Percentiles rank a stretch among this genome's conserved stretches.
Conservation (phyloP, 208 protist species). For the Acanthamoeba healyi region DNA sequence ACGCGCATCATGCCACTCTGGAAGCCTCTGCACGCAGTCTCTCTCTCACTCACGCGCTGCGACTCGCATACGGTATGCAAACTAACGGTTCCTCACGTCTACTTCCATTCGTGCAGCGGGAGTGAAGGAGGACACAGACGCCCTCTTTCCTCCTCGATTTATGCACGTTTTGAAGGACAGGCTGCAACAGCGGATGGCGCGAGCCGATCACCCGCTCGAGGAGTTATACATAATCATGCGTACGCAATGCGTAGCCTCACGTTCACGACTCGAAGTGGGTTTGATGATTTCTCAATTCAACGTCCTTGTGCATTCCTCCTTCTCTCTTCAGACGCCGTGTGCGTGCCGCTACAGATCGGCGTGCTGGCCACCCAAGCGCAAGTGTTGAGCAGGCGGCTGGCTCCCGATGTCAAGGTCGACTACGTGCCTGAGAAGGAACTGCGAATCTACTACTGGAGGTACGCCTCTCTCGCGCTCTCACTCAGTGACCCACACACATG, state of each 20-base stretch:
- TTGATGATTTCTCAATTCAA: too few species aligned
- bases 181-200: conserved; percentile 76
- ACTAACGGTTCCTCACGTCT: too few species aligned
- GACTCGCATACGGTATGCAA: too few species aligned
- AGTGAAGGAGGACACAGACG: conserved; percentile 23
- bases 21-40: too few species aligned
- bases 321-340: conserved; percentile 53
- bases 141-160: conserved; percentile 17
- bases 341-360: conserved; percentile 69
- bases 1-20: too few species aligned
- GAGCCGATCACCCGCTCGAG: conserved; percentile 57
- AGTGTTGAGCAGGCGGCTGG: conserved; percentile 67
- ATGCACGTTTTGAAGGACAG: conserved; percentile 59
- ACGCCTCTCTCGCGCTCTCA: too few species aligned
- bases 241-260: not conserved
- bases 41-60: too few species aligned
- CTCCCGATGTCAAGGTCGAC: conserved; percentile 64
- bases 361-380: conserved; percentile 56
- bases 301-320: too few species aligned
- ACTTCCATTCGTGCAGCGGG: not conserved
- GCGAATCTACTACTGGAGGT: conserved; percentile 70
- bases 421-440: conserved; percentile 69
- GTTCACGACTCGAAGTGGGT: too few species aligned
- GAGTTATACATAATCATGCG: conserved; percentile 82
- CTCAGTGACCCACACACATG: not conserved